Base-by-base conservation (phyloP, 345 rosid species). In the Brassica incana region DNA sequence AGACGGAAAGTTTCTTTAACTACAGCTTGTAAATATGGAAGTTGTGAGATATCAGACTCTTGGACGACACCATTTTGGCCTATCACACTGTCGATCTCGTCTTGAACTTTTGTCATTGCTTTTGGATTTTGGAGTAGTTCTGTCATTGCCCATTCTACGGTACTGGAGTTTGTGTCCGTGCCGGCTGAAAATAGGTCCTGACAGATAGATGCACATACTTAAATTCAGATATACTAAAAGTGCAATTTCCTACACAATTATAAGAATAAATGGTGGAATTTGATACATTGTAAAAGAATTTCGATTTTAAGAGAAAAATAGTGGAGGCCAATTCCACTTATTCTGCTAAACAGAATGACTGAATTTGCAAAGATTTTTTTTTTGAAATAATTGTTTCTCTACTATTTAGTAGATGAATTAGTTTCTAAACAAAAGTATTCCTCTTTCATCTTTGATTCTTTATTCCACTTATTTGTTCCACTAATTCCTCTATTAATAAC, bases 131-230 rank as follows among this genome's bases (percentile, higher is more conserved):
- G 5, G 36, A 82, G 76, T 73, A 82, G 32, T 7, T 82, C 85
- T 4, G 81, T 10, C 81, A 83, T 45, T n/a, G 81, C 83, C 83
- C 83, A 83, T 38, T 83, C 83, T 43, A 83, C 62, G 1, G 83
- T 80, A 54, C 74, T 56, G 16, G 85, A 77, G 54, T 27, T 84
- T 29, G 88, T 87, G 29, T 88, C 90, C 0, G 85, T 80, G 4
- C 89, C 90, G 0, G 81, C 92, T 29, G 36, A 0, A 36, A 89
- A 83, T 48, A 84, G 32, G 12, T 84, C 89, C 87, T 87, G 64
- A 64, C 2, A 74, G 5, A 29, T 66, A 36, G 2, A 62, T 10
- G 5, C 58, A 68, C 69, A 7, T 23, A 9, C 32, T 59, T 59
- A 23, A 23, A 23, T 59, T 59, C 64, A 20, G 32, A 59, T 20